A percentile compares a stretch with the other conserved stretches of the same genome.
Conservation (phyloP, 2,329 filamentous ascomycete species). For the Sphaerulina musiva region DNA sequence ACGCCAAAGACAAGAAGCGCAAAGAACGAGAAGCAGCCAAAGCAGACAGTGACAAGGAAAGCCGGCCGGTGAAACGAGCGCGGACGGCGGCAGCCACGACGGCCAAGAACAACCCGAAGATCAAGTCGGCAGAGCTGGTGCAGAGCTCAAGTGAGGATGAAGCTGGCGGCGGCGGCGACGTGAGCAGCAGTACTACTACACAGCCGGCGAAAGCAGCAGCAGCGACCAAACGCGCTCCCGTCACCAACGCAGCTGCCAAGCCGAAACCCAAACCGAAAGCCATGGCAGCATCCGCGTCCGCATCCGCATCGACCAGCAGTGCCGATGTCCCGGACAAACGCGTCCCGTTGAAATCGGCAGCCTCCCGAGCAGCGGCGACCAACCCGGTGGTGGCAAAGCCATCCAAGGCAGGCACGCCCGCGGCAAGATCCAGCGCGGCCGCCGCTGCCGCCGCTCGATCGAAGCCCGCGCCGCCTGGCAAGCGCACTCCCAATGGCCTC, state of each 20-base stretch:
- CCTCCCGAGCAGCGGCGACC: slow-evolving; percentile 1
- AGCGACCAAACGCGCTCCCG: slow-evolving; percentile 12
- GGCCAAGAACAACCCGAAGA: slow-evolving; percentile 36
- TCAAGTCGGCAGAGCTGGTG: slow-evolving; percentile 51
- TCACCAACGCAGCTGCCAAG: slow-evolving; percentile 17
- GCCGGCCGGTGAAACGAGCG: slow-evolving; percentile 26
- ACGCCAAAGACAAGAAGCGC: slow-evolving; percentile 44
- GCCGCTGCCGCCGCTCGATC: not conserved
- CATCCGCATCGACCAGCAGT: slow-evolving; percentile 18
- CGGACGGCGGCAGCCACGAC: slow-evolving; percentile 28
- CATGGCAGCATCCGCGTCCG: not conserved
- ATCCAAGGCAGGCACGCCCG: not conserved
- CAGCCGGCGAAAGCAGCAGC: slow-evolving; percentile 15
- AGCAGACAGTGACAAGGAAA: slow-evolving; percentile 27
- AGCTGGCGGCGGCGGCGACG: slow-evolving; percentile 31
- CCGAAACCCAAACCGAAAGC: slow-evolving; percentile 16
- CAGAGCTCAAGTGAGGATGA: slow-evolving; percentile 45
- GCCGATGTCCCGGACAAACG: slow-evolving; percentile 23
- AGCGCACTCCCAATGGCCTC: slow-evolving; percentile 26
- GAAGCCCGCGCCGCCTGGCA: slow-evolving; percentile 18
- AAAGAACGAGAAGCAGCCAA: slow-evolving; percentile 35
- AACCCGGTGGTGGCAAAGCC: slow-evolving; percentile 1
- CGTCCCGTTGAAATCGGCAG: slow-evolving; percentile 7
- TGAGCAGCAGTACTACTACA: slow-evolving; percentile 12
- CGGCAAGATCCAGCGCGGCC: not conserved